Evolutionary conservation across 2,329 filamentous ascomycete genomes (phyloP), one percentile per base, ranked within the genome.

Genomic region (Xylaria sp.): DNA sequence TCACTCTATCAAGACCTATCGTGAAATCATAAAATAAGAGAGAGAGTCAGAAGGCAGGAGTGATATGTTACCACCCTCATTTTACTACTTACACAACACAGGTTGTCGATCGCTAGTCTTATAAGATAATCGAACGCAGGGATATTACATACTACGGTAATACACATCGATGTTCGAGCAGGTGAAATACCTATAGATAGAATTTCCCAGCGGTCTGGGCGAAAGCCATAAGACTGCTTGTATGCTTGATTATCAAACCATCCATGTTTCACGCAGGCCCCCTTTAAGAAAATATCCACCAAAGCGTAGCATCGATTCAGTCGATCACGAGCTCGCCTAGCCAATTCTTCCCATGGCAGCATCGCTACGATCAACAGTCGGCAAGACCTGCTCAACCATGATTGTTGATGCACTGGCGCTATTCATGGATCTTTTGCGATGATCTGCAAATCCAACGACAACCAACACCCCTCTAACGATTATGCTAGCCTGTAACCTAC

Each of bases 381-480:
- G 33, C 14, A 56, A 37, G 57, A 31, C 43, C 49, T 46, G 51
- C 51, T 33, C 52, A 51, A 33, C 50, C 43, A 49, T 28, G 43
- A 3, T 1, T 37, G 12, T 50, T 28, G 15, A 53, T n/a, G n/a
- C n/a, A n/a, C n/a, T n/a, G n/a, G n/a, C n/a, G n/a, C n/a, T n/a
- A n/a, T 57, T 55, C 35, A 28, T 45, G 43, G 49, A 54, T 59
- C 43, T 33, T 42, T 17, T 19, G 19, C 38, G 60, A 14, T 35
- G 49, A 62, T 62, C 55, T 45, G 49, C 15, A 47, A 42, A 59
- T 59, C 60, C 35, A 59, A 15, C 12, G 17, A 19, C 38, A 7
- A 31, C 35, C 5, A n/a, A n/a, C n/a, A 42, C 43, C 47, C 53
- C 47, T 57, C 40, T 47, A 40, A 60, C 35, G 31, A 19, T 37